phyloP scores from a whole-genome alignment of 768 basidiomycete species.

The Boletus insuetus region DNA sequence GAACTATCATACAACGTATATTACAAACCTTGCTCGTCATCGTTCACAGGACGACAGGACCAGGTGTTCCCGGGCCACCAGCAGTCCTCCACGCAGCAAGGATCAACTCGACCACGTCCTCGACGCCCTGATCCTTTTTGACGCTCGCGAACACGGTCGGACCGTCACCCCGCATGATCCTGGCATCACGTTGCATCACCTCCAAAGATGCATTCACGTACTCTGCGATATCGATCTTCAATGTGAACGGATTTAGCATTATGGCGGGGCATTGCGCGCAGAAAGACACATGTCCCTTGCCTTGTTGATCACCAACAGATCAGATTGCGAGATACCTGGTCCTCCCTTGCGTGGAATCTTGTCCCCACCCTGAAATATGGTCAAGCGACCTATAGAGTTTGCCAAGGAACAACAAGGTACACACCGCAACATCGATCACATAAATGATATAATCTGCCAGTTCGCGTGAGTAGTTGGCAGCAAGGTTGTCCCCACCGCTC shows the following conservation, averaged over 20 bases:
- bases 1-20: neutral
- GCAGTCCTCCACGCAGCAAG: conserved; percentile 86
- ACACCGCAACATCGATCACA: conserved; percentile 81
- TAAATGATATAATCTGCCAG: conserved; percentile 97
- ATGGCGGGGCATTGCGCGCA: neutral
- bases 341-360: conserved; percentile 99
- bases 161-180: conserved; percentile 89
- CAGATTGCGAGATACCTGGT: conserved; percentile 95
- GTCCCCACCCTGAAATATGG: conserved; percentile 78
- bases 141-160: conserved; percentile 92
- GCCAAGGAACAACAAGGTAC: conserved; percentile 18
- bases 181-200: conserved; percentile 93
- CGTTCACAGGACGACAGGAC: conserved; percentile 29
- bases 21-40: neutral
- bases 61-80: conserved; percentile 66
- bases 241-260: neutral
- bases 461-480: conserved; percentile 95
- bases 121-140: conserved; percentile 72
- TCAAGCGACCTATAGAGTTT: neutral
- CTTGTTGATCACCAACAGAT: conserved; percentile 94
- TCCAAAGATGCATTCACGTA: conserved; percentile 90
- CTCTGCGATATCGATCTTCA: conserved; percentile 87
- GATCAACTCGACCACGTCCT: conserved; percentile 78
- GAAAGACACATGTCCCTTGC: conserved; percentile 34
- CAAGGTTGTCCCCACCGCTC: conserved; percentile 95